phyloP scores from a whole-genome alignment of 2,329 filamentous ascomycete species.

The Diaporthe sp. region DNA sequence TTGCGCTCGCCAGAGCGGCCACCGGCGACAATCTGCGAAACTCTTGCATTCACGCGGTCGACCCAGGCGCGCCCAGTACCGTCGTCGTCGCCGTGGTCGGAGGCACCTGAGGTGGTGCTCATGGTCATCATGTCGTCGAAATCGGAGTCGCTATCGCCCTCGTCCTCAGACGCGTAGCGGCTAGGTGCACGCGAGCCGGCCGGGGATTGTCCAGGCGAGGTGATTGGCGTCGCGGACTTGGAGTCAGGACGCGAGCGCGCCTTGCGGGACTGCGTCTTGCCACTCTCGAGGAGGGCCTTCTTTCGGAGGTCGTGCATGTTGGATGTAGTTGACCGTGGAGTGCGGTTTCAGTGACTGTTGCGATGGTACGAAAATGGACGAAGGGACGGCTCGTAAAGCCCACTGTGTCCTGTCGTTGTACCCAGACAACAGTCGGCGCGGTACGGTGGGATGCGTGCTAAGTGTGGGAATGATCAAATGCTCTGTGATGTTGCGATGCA shows the following conservation, averaged over 20 bases:
- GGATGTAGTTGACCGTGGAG: background rate
- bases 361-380: background rate
- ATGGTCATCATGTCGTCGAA: slow-evolving; percentile 63
- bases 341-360: background rate
- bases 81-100: slow-evolving; percentile 75
- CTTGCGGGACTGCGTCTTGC: slow-evolving; percentile 80
- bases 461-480: slow-evolving; percentile 38
- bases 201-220: slow-evolving; percentile 71
- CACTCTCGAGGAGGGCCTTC: slow-evolving; percentile 77
- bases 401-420: background rate
- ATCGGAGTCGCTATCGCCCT: slow-evolving; percentile 67
- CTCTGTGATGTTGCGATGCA: slow-evolving; percentile 39
- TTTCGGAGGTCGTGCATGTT: slow-evolving; percentile 76
- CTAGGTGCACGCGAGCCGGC: slow-evolving; percentile 71
- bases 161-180: slow-evolving; percentile 75
- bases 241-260: slow-evolving; percentile 69
- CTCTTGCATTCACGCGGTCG: slow-evolving; percentile 72
- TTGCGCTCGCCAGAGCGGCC: slow-evolving; percentile 71
- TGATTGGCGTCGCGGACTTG: slow-evolving; percentile 70
- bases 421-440: background rate
- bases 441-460: slow-evolving; percentile 23
- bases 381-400: background rate
- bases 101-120: slow-evolving; percentile 67
- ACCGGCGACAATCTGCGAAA: slow-evolving; percentile 71
- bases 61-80: slow-evolving; percentile 68